These are phyloP conservation scores for Clavispora fructus DNA, from an alignment of 805 yeast genomes.

Conservation along the genomic window DNA sequence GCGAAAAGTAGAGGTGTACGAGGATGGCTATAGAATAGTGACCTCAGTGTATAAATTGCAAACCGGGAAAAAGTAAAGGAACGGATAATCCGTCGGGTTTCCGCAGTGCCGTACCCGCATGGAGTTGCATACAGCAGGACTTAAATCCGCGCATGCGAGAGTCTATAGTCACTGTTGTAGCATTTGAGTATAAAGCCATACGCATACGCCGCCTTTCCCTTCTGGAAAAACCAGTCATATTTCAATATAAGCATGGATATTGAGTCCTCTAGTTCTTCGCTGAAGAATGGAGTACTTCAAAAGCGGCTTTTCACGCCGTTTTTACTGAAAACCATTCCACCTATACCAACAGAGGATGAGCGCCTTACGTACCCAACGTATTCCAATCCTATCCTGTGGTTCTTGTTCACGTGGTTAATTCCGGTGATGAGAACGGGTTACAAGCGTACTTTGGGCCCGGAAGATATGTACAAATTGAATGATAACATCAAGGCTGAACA, in stretches of 20 bases:
- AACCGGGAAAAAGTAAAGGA: too few relatives aligned
- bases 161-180: too few relatives aligned
- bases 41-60: too few relatives aligned
- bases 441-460: constrained; percentile 14
- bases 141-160: too few relatives aligned
- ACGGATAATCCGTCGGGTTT: too few relatives aligned
- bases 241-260: neutral
- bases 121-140: too few relatives aligned
- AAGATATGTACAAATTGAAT: constrained; percentile 13
- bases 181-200: too few relatives aligned
- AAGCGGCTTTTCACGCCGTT: constrained; percentile 10
- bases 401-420: constrained; percentile 17
- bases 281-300: neutral
- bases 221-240: too few relatives aligned
- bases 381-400: constrained; percentile 9
- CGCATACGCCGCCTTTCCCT: too few relatives aligned
- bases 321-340: constrained; percentile 9
- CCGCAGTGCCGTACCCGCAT: too few relatives aligned
- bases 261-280: neutral
- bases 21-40: too few relatives aligned
- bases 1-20: too few relatives aligned
- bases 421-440: constrained; percentile 18
- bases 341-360: constrained; percentile 10
- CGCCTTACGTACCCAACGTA: constrained; percentile 1
- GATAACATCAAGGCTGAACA: constrained; percentile 8